Evolutionary conservation across 2,329 filamentous ascomycete species (phyloP), one percentile per base, ranked within the genome.

Genomic region (Penicillium freii): DNA sequence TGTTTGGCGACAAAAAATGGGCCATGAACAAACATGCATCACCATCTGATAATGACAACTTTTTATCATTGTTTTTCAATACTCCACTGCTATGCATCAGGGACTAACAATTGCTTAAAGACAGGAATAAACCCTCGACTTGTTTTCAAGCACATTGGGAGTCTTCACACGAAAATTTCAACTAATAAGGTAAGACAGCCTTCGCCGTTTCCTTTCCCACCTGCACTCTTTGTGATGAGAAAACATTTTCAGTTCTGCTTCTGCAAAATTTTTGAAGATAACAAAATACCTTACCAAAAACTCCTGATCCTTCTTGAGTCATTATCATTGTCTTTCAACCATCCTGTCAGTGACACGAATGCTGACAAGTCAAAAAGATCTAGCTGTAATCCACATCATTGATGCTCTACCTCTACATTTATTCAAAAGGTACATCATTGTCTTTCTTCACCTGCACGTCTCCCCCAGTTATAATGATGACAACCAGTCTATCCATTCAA

Each of bases 401-500:
- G 21, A 15, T 40, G 46, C 25, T 38, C 11, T 17, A 31, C 3
- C 48, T 53, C 31, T 40, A 34, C 23, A 45, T 31, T 15, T 9
- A 44, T 15, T 46, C 40, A 59, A 61, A 63, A 69, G 66, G 67
- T 71, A 71, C 23, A 49, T 44, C n/a, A 43, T 64, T 63, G 62
- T 56, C 38, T 56, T 27, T 49, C 39, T 36, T 33, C 57, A 52
- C 51, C 45, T 47, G 33, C 54, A 59, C 29, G 45, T 47, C 31
- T 49, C 62, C 49, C 61, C 50, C 27, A 51, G 46, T 66, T 66
- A 75, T 74, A 66, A 82, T 79, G 81, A 84, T 82, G 82, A 82
- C 80, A 82, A 77, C 79, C 73, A 83, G 81, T 83, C 80, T 81
- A 84, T 84, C 82, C 82, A 84, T 84, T 84, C 82, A 81, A 84